phyloP scores from a whole-genome alignment of 2,329 filamentous ascomycete genomes.

The Plectosphaerella sp. region DNA sequence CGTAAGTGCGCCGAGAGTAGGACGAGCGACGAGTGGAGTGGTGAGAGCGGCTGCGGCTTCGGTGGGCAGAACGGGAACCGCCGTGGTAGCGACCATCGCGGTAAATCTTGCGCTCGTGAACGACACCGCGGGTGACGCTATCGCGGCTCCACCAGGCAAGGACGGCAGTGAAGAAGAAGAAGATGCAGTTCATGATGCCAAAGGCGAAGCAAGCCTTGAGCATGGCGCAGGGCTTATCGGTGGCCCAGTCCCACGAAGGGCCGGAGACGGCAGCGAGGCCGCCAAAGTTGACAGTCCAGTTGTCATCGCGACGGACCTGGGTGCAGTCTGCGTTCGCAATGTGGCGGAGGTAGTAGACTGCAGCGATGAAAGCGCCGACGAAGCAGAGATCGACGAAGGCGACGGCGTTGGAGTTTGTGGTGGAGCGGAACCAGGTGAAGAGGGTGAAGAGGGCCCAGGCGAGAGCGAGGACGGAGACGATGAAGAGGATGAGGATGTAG shows the following conservation, averaged over 20 bases:
- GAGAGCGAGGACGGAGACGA: slow-evolving; percentile 58
- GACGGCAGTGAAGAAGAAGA: slow-evolving; percentile 74
- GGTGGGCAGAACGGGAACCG: slow-evolving; percentile 22
- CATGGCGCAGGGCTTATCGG: slow-evolving; percentile 82
- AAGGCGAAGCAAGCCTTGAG: slow-evolving; percentile 87
- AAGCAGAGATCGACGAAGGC: slow-evolving; percentile 56
- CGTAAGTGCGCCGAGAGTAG: slow-evolving; percentile 14
- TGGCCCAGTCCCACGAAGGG: slow-evolving; percentile 45
- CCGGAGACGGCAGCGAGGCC: slow-evolving; percentile 53
- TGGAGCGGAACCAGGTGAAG: slow-evolving; percentile 62
- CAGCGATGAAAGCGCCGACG: slow-evolving; percentile 60
- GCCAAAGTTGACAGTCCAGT: slow-evolving; percentile 57
- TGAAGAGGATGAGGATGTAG: slow-evolving; percentile 63
- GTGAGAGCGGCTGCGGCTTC: slow-evolving; percentile 28
- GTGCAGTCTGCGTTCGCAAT: slow-evolving; percentile 65
- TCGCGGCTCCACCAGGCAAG: slow-evolving; percentile 60
- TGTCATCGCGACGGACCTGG: slow-evolving; percentile 41
- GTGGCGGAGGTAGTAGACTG: slow-evolving; percentile 54
- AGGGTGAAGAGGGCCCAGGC: slow-evolving; percentile 63
- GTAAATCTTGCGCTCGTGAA: slow-evolving; percentile 40
- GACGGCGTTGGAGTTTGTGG: slow-evolving; percentile 57
- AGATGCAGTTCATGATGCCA: slow-evolving; percentile 79
- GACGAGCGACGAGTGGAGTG: slow-evolving; percentile 17
- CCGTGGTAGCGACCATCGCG: slow-evolving; percentile 25
- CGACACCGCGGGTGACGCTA: slow-evolving; percentile 27